Evolutionary conservation across 2,329 filamentous ascomycete species (phyloP).

Genomic region (Colletotrichum navitas): DNA sequence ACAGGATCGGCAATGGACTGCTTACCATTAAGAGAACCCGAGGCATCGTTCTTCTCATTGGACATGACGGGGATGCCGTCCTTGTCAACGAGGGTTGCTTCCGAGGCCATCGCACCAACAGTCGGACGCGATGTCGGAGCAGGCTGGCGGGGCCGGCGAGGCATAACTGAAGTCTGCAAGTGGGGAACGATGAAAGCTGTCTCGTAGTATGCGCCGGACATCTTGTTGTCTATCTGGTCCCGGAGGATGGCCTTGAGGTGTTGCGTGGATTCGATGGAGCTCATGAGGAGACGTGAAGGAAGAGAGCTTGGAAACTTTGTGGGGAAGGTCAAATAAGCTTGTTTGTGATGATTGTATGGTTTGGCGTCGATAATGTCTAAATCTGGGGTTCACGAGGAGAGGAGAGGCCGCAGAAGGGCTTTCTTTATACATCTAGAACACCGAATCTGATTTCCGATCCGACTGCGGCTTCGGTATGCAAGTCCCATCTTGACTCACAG

Average conservation of each 20-base stretch:
- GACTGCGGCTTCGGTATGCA: slow-evolving; percentile 16
- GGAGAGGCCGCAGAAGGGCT: slow-evolving; percentile 17
- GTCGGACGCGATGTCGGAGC: slow-evolving; percentile 8
- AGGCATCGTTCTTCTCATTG: slow-evolving; percentile 34
- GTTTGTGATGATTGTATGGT: background rate
- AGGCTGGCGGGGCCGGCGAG: slow-evolving; percentile 30
- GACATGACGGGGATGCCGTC: slow-evolving; percentile 24
- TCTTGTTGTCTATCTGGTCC: slow-evolving; percentile 18
- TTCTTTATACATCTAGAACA: slow-evolving; percentile 26
- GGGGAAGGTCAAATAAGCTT: background rate
- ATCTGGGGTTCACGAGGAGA: background rate
- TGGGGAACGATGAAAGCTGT: slow-evolving; percentile 34
- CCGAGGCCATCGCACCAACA: slow-evolving; percentile 34
- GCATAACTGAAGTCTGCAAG: slow-evolving; percentile 38
- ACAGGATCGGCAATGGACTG: background rate
- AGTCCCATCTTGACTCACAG: slow-evolving; percentile 2
- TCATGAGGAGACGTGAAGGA: slow-evolving; percentile 13
- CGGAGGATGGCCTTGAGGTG: slow-evolving; percentile 37
- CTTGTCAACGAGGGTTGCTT: slow-evolving; percentile 38
- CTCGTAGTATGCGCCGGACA: slow-evolving; percentile 39
- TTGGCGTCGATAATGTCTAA: slow-evolving; percentile 1
- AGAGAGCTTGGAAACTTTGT: background rate
- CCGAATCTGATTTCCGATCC: slow-evolving; percentile 14
- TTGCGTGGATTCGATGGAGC: slow-evolving; percentile 30
- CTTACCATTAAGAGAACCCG: slow-evolving; percentile 14